Evolutionary conservation across 768 basidiomycete genomes (phyloP).

Genomic region (Coprinopsis strossmayeri): DNA sequence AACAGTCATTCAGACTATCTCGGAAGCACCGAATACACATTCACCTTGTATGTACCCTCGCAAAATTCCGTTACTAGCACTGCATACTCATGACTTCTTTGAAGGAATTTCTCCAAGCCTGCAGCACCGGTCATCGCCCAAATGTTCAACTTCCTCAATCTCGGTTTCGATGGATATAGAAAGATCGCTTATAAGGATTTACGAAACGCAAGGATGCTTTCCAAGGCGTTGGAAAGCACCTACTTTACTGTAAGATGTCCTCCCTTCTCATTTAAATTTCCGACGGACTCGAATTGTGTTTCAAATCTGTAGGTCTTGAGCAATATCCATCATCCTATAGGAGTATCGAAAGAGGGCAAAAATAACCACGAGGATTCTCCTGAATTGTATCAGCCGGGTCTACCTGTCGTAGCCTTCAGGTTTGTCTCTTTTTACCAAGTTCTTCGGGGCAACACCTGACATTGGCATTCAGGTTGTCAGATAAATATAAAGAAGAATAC

Average conservation of each 20-base stretch:
- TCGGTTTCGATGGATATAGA: constrained; percentile 50
- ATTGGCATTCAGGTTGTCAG: constrained; percentile 29
- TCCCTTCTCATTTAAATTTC: no score
- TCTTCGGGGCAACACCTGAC: not conserved
- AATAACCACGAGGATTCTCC: constrained; percentile 29
- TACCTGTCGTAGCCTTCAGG: constrained; percentile 58
- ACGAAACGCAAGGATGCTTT: constrained; percentile 50
- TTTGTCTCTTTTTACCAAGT: constrained; percentile 15
- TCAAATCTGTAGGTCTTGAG: constrained; percentile 38
- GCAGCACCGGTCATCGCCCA: constrained; percentile 52
- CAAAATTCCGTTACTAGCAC: not conserved
- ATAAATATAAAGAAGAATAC: constrained; percentile 44
- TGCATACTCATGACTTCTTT: not conserved
- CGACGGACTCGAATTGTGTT: no score
- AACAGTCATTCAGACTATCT: constrained; percentile 36
- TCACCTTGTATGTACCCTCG: constrained; percentile 34
- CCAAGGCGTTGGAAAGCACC: constrained; percentile 47
- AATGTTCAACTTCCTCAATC: constrained; percentile 56
- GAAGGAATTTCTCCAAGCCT: constrained; percentile 50
- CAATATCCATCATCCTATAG: constrained; percentile 44
- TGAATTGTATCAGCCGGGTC: constrained; percentile 40
- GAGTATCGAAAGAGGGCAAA: no score
- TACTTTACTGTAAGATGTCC: constrained; percentile 35
- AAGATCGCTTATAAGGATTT: constrained; percentile 39
- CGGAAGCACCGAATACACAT: constrained; percentile 54